Conservation (phyloP, 148 eudicot species). For the Camellia japonica region DNA sequence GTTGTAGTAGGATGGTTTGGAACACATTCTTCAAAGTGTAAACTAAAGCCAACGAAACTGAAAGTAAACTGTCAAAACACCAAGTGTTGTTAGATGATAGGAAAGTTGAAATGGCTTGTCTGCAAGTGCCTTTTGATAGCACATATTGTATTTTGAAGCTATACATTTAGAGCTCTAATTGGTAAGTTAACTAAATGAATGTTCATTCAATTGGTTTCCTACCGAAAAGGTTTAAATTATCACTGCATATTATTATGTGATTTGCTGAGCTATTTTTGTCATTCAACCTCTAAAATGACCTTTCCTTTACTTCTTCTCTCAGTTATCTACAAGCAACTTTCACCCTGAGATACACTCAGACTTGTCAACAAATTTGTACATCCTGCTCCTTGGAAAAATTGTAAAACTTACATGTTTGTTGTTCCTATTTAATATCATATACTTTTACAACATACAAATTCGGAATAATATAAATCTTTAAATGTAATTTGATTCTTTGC, state of each 20-base stretch:
- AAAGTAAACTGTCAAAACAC: neutral
- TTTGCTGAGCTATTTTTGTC: too few species aligned
- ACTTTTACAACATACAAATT: neutral
- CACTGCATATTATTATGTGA: too few species aligned
- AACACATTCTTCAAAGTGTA: neutral
- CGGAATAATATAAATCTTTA: neutral
- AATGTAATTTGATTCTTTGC: constrained; percentile 7
- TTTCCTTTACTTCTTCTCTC: neutral
- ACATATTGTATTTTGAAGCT: too few species aligned
- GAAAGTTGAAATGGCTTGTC: neutral
- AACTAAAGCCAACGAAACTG: neutral
- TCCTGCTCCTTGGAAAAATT: too few species aligned
- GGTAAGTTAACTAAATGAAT: neutral
- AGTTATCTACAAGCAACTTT: neutral
- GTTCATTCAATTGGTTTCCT: neutral
- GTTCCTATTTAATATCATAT: neutral
- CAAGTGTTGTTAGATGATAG: neutral
- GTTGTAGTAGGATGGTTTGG: neutral
- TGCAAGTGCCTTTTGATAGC: too few species aligned
- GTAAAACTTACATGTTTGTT: neutral
- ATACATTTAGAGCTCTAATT: neutral
- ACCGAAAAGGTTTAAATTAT: too few species aligned
- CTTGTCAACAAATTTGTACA: neutral
- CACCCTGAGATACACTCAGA: neutral
- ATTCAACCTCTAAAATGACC: constrained; percentile 4